A percentile compares a stretch with the other conserved stretches of the same genome.
phyloP scores from a whole-genome alignment of 805 yeast species.

The Myxozyma udenii region DNA sequence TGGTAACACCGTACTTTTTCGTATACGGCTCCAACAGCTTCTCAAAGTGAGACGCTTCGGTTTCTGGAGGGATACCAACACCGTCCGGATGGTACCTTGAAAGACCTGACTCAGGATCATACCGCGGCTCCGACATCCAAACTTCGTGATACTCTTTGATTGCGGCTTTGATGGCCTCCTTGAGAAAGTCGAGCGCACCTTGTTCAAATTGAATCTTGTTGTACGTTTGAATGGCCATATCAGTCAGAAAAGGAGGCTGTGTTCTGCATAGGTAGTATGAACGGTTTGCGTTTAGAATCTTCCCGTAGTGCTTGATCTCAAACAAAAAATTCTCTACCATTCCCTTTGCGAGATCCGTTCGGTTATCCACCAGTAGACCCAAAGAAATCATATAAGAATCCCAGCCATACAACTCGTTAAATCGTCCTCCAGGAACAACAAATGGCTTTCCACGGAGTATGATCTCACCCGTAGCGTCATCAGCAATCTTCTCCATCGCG shows the following conservation, averaged over 20 bases:
- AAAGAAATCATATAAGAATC: slow-evolving; percentile 90
- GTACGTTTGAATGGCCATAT: slow-evolving; percentile 74
- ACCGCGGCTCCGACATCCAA: slow-evolving; percentile 75
- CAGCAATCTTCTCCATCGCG: slow-evolving; percentile 56
- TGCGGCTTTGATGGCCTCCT: slow-evolving; percentile 68
- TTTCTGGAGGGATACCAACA: slow-evolving; percentile 92
- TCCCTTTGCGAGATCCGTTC: slow-evolving; percentile 71
- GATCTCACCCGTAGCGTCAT: slow-evolving; percentile 51
- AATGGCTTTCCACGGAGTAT: slow-evolving; percentile 71
- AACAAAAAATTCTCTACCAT: slow-evolving; percentile 90
- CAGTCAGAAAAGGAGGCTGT: slow-evolving; percentile 95
- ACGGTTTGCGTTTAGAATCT: slow-evolving; percentile 89
- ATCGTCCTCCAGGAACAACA: slow-evolving; percentile 95
- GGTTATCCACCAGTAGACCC: slow-evolving; percentile 69
- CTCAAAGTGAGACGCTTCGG: slow-evolving; percentile 84
- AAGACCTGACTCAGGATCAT: slow-evolving; percentile 69
- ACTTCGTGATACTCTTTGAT: slow-evolving; percentile 79
- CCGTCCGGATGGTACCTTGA: slow-evolving; percentile 92
- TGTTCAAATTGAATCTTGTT: slow-evolving; percentile 46
- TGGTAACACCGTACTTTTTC: slow-evolving; percentile 53
- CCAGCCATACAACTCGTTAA: slow-evolving; percentile 97
- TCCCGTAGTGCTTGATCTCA: slow-evolving; percentile 87
- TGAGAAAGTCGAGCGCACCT: slow-evolving; percentile 56
- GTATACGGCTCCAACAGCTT: slow-evolving; percentile 67
- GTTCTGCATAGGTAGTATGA: slow-evolving; percentile 87